Conservation (phyloP, 176 grass and related monocot genomes). For the Musa itinerans region DNA sequence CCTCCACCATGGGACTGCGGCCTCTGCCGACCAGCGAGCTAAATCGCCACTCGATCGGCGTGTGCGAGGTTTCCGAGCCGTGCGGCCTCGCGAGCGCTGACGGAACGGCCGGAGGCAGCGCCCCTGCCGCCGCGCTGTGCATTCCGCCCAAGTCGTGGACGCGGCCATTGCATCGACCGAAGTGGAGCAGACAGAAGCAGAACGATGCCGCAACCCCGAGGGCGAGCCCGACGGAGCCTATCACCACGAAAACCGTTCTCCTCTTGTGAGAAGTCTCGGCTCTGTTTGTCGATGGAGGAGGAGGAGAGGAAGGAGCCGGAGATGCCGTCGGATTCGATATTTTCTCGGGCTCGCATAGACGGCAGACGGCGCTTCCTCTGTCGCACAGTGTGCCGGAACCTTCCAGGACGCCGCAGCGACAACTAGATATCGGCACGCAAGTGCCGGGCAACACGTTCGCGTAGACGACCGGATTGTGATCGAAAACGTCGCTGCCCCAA, state of each 20-base stretch:
- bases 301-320: not conserved
- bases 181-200: not conserved
- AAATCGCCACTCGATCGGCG: not conserved
- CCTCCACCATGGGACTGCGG: conserved; percentile 39
- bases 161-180: conserved; percentile 16
- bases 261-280: not conserved
- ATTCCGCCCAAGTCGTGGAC: conserved; percentile 15
- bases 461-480: conserved; percentile 45
- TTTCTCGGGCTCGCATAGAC: conserved; percentile 37
- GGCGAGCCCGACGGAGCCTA: conserved; percentile 11
- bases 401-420: conserved; percentile 52
- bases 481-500: conserved; percentile 50
- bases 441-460: conserved; percentile 54
- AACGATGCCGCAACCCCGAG: conserved; percentile 14
- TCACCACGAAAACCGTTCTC: conserved; percentile 18
- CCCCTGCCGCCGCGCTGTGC: not conserved
- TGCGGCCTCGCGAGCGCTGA: conserved; percentile 8
- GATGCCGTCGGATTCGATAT: conserved; percentile 10
- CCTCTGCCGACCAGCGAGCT: conserved; percentile 29
- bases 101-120: not conserved
- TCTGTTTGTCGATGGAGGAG: not conserved
- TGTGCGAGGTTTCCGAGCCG: not conserved
- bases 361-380: conserved; percentile 33
- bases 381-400: conserved; percentile 57
- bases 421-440: conserved; percentile 33